Percentiles rank a stretch among this genome's conserved stretches.
Evolutionary conservation across 495 filamentous ascomycete genomes (phyloP).

Genomic region (Penicillium antarcticum): DNA sequence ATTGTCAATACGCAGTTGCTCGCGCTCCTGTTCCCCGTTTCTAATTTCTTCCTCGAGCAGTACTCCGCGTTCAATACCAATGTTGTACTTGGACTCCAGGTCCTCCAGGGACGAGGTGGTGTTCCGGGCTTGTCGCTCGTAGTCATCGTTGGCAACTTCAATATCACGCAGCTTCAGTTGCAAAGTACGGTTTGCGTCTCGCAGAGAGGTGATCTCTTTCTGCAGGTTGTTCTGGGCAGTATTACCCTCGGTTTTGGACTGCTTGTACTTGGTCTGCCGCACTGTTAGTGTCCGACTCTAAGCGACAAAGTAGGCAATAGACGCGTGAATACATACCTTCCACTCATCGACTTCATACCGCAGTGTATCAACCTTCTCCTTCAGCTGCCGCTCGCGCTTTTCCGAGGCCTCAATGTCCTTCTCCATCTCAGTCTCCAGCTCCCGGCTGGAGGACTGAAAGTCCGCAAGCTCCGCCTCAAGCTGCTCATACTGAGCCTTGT

Average conservation of each 20-base stretch:
- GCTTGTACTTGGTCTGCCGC: slow-evolving; percentile 86
- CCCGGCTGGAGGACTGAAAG: slow-evolving; percentile 89
- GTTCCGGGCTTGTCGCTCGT: slow-evolving; percentile 90
- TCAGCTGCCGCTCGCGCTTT: slow-evolving; percentile 79
- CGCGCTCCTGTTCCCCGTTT: slow-evolving; percentile 84
- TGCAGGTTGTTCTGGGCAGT: slow-evolving; percentile 80
- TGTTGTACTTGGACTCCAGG: slow-evolving; percentile 93
- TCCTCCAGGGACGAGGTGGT: slow-evolving; percentile 94
- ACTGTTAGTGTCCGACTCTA: background rate
- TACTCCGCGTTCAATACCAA: slow-evolving; percentile 85
- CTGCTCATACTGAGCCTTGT: slow-evolving; percentile 93
- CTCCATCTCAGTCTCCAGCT: slow-evolving; percentile 92
- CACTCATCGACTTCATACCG: slow-evolving; percentile 94
- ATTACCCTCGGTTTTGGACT: slow-evolving; percentile 83
- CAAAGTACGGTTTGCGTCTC: slow-evolving; percentile 77
- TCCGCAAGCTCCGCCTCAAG: slow-evolving; percentile 89
- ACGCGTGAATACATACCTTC: slow-evolving; percentile 64
- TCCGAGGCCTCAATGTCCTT: slow-evolving; percentile 95
- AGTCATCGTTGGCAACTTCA: slow-evolving; percentile 97
- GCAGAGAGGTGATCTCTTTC: slow-evolving; percentile 90
- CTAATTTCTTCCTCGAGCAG: slow-evolving; percentile 95
- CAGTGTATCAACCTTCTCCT: slow-evolving; percentile 80
- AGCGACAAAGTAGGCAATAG: background rate
- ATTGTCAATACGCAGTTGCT: slow-evolving; percentile 78
- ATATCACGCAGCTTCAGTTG: slow-evolving; percentile 86